These are phyloP conservation scores for Xylariaceae sp. DNA, from an alignment of 2,329 filamentous ascomycete species.

Conservation along the genomic window DNA sequence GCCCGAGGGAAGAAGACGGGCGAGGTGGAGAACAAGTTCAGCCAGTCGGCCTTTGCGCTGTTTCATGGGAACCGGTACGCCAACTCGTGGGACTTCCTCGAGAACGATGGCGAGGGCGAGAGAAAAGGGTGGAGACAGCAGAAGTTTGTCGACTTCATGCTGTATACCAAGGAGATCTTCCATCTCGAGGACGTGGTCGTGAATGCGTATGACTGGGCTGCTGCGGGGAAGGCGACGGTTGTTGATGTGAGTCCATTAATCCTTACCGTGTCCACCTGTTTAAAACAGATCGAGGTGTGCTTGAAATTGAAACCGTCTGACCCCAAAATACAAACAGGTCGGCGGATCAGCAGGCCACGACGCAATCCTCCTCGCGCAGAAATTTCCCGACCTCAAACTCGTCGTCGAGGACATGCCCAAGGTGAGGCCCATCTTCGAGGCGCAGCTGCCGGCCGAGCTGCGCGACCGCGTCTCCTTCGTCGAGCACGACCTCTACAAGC, in stretches of 20 bases:
- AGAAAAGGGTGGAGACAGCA: conserved; percentile 34
- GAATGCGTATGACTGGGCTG: conserved; percentile 34
- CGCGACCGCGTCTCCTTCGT: conserved; percentile 32
- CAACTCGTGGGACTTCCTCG: conserved; percentile 36
- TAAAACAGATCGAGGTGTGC: no score
- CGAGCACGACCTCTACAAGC: conserved; percentile 36
- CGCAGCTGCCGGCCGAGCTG: conserved; percentile 32
- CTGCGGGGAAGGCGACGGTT: conserved; percentile 32
- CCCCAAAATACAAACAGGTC: conserved; percentile 30
- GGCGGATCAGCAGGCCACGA: conserved; percentile 40
- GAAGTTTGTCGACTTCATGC: conserved; percentile 38
- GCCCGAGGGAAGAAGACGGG: conserved; percentile 29
- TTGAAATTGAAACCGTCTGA: no score
- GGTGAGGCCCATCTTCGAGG: conserved; percentile 31
- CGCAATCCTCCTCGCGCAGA: conserved; percentile 35
- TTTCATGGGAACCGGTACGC: conserved; percentile 30
- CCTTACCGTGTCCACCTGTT: no score
- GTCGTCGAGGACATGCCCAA: conserved; percentile 41
- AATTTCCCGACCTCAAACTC: conserved; percentile 37
- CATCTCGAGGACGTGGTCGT: conserved; percentile 31
- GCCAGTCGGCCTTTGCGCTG: conserved; percentile 34
- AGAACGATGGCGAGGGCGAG: conserved; percentile 37
- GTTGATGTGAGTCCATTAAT: conserved; percentile 42
- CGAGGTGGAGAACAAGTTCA: conserved; percentile 30
- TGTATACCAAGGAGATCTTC: conserved; percentile 37